Conservation (phyloP, 2,329 filamentous ascomycete genomes). For the Paecilomyces formosus region DNA sequence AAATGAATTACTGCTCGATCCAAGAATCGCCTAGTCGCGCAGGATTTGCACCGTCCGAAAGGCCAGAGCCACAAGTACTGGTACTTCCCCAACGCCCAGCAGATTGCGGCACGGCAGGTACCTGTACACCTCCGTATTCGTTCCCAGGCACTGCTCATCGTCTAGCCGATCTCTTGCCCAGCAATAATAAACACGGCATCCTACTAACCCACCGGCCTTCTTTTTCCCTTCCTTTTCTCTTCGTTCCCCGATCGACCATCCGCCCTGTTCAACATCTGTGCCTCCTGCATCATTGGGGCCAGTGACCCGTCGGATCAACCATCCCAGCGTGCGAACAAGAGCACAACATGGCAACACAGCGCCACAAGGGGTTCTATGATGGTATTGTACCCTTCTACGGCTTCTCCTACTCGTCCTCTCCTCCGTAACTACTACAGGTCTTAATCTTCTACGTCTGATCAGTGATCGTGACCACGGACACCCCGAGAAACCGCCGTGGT, state of each 20-base stretch:
- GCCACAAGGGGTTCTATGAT: not conserved
- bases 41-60: not conserved
- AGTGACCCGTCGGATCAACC: not conserved
- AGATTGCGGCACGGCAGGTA: not conserved
- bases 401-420: not conserved
- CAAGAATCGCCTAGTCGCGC: not conserved
- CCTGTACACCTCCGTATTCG: not conserved
- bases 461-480: not conserved
- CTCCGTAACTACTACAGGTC: not conserved
- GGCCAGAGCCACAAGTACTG: not conserved
- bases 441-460: not conserved
- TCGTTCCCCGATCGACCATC: not conserved
- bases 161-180: not conserved
- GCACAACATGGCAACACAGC: not conserved
- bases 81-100: not conserved
- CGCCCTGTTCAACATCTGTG: not conserved
- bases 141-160: not conserved
- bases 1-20: not conserved
- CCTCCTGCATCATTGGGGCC: not conserved
- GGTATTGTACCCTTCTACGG: not conserved
- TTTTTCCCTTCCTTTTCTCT: not conserved
- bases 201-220: not conserved
- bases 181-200: not conserved
- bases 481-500: not conserved
- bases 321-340: not conserved